Base-by-base conservation (phyloP, 306 rosid genomes). In the Acacia crassicarpa region DNA sequence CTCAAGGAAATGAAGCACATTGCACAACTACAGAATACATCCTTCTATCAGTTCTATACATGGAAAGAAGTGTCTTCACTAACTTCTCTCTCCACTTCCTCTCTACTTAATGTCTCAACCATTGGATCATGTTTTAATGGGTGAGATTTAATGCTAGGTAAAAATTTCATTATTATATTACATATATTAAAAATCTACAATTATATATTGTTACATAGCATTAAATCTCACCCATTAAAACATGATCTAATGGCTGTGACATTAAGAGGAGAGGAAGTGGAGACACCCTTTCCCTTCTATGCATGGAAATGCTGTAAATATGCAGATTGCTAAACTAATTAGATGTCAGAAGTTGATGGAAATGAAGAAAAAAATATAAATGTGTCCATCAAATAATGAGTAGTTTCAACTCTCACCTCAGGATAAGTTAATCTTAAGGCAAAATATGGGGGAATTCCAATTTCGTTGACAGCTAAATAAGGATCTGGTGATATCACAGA, bases 401-500 rank as follows among this genome's bases (percentile, higher is more conserved):
- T 6, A 76, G 72, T 74, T 45, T 54, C 61, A 79, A 80, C 45
- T 38, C 87, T 81, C 85, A 95, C 99, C 98, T 95, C 99, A 56
- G 98, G 97, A 89, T 95, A 93, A 7, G 98, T 87, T 77, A 95
- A 87, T 78, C 90, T 87, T 78, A 85, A 59, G 15, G 99, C 99
- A 89, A 95, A 95, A 86, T 92, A 89, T 0, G 97, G 99, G 30
- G 99, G 99, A 74, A 95, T 92, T 86, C 99, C 99, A 86, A 95
- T 95, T 84, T 95, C 99, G 88, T 95, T 92, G 76, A 95, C 99
- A 67, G 98, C 97, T 82, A 95, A 90, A 83, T 95, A 95, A 46
- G 99, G 98, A 92, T 93, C 99, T 1, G 98, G 99, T 10, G 99
- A 95, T 82, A 95, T 95, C 88, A 95, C 99, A 84, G 99, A 93